Evolutionary conservation across 306 rosid species (phyloP), one percentile per base, ranked within the genome.

Genomic region (Dryas octopetala): DNA sequence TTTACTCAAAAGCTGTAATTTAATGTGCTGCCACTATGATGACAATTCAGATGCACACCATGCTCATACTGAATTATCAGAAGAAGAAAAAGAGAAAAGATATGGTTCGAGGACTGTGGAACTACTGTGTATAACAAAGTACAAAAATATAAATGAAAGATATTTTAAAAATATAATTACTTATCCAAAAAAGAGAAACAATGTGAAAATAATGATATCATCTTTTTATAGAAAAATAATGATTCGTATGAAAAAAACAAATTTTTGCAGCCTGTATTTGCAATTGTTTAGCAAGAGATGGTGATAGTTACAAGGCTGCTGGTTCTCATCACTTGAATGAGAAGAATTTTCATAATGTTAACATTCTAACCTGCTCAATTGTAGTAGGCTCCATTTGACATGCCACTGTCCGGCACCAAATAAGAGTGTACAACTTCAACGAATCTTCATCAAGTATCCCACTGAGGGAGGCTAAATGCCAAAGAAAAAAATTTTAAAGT

Each of bases 321-420:
- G 41, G 64, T 57, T 53, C 53, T 49, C 66, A 19, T 71, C 65
- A 71, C 28, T 58, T 26, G 40, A 58, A 58, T 40, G 64, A 16
- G 49, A 41, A 54, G 43, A 54, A 71, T 46, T 74, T 49, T 60
- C n/a, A 23, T 44, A 26, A 4, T 68, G 16, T 51, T 48, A 68
- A 66, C 16, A 41, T 48, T 67, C 77, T 68, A 68, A 92, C 99
- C 97, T 89, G 96, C 85, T 90, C 97, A 68, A 84, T 70, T 71
- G 73, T 68, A 41, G 91, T 88, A 75, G 88, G 90, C 84, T 88
- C 93, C 99, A 95, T 95, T 86, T 95, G 99, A 79, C 99, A 90
- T 58, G 99, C 86, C 83, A 95, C 80, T 40, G 98, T 88, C 66
- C 92, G 85, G 52, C 90, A 89, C 98, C 99, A 95, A 75, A 95